Conservation (phyloP, 176 grass and related monocot genomes). For the Themeda triandra region DNA sequence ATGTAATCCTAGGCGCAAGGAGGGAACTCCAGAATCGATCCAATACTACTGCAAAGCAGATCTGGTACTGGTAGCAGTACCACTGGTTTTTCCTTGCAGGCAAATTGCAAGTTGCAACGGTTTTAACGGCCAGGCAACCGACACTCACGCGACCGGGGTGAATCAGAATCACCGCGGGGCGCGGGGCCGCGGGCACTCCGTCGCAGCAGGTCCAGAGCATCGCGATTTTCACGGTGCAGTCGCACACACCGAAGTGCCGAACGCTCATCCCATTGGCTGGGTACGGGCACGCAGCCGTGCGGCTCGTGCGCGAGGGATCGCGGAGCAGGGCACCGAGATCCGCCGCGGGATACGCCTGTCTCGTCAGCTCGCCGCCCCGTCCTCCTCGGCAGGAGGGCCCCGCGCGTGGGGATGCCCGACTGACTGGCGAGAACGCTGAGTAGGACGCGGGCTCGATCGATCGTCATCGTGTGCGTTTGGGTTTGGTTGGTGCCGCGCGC, state of each 20-base stretch:
- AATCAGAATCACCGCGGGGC: too few relatives aligned
- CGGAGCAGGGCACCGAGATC: constrained; percentile 7
- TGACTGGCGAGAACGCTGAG: not conserved
- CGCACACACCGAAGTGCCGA: not conserved
- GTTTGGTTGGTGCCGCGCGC: not conserved
- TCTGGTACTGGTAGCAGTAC: too few relatives aligned
- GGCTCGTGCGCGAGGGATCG: constrained; percentile 13
- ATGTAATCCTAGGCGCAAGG: not conserved
- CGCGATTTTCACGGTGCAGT: not conserved
- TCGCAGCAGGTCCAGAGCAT: not conserved
- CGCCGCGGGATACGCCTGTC: constrained; percentile 38
- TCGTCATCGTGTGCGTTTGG: too few relatives aligned
- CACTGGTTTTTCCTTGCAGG: not conserved
- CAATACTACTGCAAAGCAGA: not conserved
- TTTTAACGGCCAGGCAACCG: constrained; percentile 36
- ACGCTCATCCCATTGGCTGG: not conserved
- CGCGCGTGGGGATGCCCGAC: not conserved
- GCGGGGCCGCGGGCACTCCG: constrained; percentile 14
- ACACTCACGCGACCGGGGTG: constrained; percentile 7
- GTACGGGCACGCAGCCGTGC: not conserved
- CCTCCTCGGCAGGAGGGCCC: not conserved
- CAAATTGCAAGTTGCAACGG: constrained; percentile 38
- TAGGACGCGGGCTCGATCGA: too few relatives aligned
- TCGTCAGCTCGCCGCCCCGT: not conserved
- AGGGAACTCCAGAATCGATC: not conserved